A percentile compares a stretch with the other conserved stretches of the same genome.
Evolutionary conservation across 352 stramenopile genomes (phyloP).

Genomic region (Phytophthora pini): DNA sequence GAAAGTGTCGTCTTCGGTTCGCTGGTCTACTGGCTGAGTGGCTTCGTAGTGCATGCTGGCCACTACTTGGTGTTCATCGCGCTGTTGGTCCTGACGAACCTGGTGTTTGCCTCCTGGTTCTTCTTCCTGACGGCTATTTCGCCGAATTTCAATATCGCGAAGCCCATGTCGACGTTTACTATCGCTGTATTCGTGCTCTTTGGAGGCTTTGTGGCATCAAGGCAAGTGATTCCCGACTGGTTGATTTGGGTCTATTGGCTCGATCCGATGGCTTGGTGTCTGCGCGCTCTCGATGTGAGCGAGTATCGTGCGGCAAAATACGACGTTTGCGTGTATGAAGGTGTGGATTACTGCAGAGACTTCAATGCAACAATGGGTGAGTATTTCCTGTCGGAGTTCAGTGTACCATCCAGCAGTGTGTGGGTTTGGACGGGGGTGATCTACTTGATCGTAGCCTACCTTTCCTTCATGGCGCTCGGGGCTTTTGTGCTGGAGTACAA

Average conservation of each 20-base stretch:
- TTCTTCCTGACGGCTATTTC: slow-evolving; percentile 39
- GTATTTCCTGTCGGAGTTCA: slow-evolving; percentile 39
- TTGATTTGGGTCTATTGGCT: slow-evolving; percentile 65
- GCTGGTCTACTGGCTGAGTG: slow-evolving; percentile 82
- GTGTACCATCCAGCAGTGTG: slow-evolving; percentile 28
- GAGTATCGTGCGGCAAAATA: slow-evolving; percentile 34
- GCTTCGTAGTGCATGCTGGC: slow-evolving; percentile 28
- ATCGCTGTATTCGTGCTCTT: slow-evolving; percentile 50
- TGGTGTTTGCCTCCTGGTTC: slow-evolving; percentile 47
- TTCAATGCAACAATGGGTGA: slow-evolving; percentile 50
- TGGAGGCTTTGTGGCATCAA: slow-evolving; percentile 40
- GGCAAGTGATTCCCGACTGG: slow-evolving; percentile 20
- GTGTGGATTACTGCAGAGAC: slow-evolving; percentile 36
- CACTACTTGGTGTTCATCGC: slow-evolving; percentile 41
- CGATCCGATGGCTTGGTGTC: slow-evolving; percentile 49
- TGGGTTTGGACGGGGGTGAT: slow-evolving; percentile 38
- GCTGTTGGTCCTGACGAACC: slow-evolving; percentile 40
- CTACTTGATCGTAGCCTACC: slow-evolving; percentile 33
- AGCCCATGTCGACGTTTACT: slow-evolving; percentile 29
- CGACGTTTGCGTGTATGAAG: slow-evolving; percentile 36
- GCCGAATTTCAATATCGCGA: slow-evolving; percentile 31
- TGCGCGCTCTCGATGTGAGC: slow-evolving; percentile 39
- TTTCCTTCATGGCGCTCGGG: slow-evolving; percentile 39
- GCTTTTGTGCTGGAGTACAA: slow-evolving; percentile 46
- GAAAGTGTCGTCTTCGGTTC: slow-evolving; percentile 76